Evolutionary conservation across 208 protist species (phyloP).

Genomic region (Jaenimonas drosophilae): DNA sequence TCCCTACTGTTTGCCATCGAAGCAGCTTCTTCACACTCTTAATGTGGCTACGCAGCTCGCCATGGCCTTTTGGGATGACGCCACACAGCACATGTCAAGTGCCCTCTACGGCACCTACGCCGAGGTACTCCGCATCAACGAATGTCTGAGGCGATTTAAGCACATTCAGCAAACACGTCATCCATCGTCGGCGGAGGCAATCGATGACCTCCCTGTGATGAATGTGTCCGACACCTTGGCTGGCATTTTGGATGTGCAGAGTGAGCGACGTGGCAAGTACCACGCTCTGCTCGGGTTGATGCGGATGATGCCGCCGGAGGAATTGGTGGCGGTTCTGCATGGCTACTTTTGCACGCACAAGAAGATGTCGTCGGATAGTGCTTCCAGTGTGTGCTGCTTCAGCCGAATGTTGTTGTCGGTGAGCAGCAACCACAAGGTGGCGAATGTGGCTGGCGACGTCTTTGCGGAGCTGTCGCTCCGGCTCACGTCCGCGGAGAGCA

Average conservation of each 20-base stretch:
- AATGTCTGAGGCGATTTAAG: no score
- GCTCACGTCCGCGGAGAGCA: conserved; percentile 7
- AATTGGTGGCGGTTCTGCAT: conserved; percentile 34
- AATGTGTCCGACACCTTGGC: conserved; percentile 32
- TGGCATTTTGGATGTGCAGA: conserved; percentile 37
- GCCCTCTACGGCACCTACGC: conserved; percentile 77
- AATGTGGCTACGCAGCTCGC: conserved; percentile 54
- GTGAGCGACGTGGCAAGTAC: conserved; percentile 79
- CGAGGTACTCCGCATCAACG: conserved; percentile 26
- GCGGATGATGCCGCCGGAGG: conserved; percentile 21
- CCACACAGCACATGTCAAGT: conserved; percentile 75
- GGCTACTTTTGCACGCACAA: conserved; percentile 13
- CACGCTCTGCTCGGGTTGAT: conserved; percentile 72
- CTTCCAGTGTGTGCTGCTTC: no score
- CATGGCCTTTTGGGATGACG: conserved; percentile 85
- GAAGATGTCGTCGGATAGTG: conserved; percentile 14
- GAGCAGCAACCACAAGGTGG: conserved; percentile 77
- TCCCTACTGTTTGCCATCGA: conserved; percentile 21
- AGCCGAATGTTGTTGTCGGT: conserved; percentile 33
- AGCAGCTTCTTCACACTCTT: conserved; percentile 26
- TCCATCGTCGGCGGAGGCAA: not conserved
- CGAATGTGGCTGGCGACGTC: conserved; percentile 67
- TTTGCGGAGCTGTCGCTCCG: conserved; percentile 40
- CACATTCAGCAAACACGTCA: no score
- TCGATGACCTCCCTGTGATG: conserved; percentile 1